Conservation (phyloP, 1,284 basidiomycete species). For the Boletus mariae region DNA sequence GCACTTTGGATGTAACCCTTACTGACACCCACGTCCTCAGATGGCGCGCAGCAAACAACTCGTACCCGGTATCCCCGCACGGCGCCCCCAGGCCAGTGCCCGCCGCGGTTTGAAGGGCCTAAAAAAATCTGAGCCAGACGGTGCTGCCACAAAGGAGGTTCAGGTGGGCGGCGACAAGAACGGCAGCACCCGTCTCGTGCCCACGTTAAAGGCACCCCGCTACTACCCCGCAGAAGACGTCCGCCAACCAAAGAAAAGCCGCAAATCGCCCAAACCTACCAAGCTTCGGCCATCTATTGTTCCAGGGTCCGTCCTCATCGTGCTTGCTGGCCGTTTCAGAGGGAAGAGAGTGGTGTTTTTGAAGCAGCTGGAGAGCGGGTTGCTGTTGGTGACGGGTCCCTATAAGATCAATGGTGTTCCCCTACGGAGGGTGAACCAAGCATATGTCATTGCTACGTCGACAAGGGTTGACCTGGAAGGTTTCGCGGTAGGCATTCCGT, state of each 20-base stretch:
- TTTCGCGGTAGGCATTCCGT: constrained; percentile 55
- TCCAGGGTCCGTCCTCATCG: constrained; percentile 93
- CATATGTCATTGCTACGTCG: constrained; percentile 98
- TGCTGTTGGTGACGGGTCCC: constrained; percentile 95
- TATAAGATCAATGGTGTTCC: constrained; percentile 99
- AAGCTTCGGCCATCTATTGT: constrained; percentile 86
- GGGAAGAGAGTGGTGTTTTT: constrained; percentile 99
- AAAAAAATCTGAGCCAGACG: constrained; percentile 72
- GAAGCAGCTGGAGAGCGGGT: constrained; percentile 92
- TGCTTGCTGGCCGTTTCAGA: constrained; percentile 96
- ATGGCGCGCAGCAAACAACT: constrained; percentile 94
- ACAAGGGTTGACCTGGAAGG: constrained; percentile 88
- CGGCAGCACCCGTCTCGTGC: constrained; percentile 82
- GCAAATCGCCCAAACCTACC: constrained; percentile 80
- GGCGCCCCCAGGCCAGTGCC: constrained; percentile 76
- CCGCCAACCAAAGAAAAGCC: constrained; percentile 84
- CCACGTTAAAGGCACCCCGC: constrained; percentile 84
- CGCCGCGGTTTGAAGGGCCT: constrained; percentile 78
- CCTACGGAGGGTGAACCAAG: constrained; percentile 96
- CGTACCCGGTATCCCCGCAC: constrained; percentile 74
- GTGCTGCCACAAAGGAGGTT: constrained; percentile 73
- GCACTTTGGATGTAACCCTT: constrained; percentile 32
- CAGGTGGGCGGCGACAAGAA: constrained; percentile 89
- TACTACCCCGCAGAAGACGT: constrained; percentile 99
- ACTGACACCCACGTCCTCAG: constrained; percentile 39